Percentiles rank a stretch among this genome's conserved stretches.
Evolutionary conservation across 2,329 filamentous ascomycete species (phyloP).

Genomic region (Xylariomycetidae sp.): DNA sequence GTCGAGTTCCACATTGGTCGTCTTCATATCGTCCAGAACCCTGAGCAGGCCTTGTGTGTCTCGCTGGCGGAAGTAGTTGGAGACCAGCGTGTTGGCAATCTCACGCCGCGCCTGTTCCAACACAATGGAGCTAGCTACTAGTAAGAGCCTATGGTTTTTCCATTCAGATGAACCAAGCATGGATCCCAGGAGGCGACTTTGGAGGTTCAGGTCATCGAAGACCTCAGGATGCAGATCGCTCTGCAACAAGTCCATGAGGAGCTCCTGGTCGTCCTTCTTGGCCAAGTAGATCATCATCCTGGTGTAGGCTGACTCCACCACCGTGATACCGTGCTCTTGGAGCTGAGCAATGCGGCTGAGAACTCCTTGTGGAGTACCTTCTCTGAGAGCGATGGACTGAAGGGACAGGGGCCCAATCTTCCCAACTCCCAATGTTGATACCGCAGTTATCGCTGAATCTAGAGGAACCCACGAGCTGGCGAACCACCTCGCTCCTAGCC

Average conservation of each 20-base stretch:
- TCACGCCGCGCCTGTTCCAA: constrained; percentile 22
- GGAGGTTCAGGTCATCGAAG: constrained; percentile 40
- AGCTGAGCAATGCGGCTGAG: constrained; percentile 54
- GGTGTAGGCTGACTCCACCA: constrained; percentile 59
- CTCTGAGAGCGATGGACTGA: constrained; percentile 68
- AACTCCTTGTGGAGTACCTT: constrained; percentile 51
- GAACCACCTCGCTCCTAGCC: constrained; percentile 73
- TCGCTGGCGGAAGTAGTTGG: constrained; percentile 21
- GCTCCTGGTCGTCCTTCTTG: constrained; percentile 42
- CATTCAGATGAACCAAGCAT: constrained; percentile 33
- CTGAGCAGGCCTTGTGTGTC: constrained; percentile 22
- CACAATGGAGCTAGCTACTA: constrained; percentile 34
- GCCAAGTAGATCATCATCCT: constrained; percentile 61
- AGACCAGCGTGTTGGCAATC: constrained; percentile 30
- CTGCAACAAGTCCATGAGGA: constrained; percentile 39
- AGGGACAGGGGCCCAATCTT: constrained; percentile 70
- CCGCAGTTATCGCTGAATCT: constrained; percentile 60
- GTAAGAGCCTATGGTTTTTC: constrained; percentile 36
- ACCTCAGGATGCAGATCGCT: constrained; percentile 51
- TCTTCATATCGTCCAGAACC: constrained; percentile 33
- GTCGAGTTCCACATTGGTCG: constrained; percentile 27
- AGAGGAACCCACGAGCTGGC: constrained; percentile 65
- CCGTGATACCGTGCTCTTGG: constrained; percentile 53
- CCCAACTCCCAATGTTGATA: constrained; percentile 65
- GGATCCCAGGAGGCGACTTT: constrained; percentile 32